These are phyloP conservation scores for Xenoacremonium recifei DNA, from an alignment of 2,329 filamentous ascomycete genomes.

Conservation along the genomic window DNA sequence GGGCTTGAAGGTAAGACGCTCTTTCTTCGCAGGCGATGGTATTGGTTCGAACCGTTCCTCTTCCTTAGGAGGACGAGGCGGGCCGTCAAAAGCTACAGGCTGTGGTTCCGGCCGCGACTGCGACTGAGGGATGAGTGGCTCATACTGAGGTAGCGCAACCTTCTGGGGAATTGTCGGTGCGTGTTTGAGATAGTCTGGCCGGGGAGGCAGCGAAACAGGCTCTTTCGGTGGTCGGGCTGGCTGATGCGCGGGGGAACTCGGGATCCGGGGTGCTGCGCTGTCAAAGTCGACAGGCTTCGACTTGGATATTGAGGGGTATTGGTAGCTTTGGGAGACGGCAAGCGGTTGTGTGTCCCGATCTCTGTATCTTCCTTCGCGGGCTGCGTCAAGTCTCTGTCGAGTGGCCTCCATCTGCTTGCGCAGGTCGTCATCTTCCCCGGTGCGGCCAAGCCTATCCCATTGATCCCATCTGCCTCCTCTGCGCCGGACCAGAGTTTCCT, in stretches of 20 bases:
- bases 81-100: constrained; percentile 9
- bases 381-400: constrained; percentile 44
- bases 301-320: constrained; percentile 57
- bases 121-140: constrained; percentile 15
- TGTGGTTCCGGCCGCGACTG: constrained; percentile 10
- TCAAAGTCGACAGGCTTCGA: constrained; percentile 49
- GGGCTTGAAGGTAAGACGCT: constrained; percentile 67
- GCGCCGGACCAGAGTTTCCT: constrained; percentile 56
- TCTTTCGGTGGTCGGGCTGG: constrained; percentile 35
- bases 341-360: constrained; percentile 25
- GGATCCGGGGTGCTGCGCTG: constrained; percentile 15
- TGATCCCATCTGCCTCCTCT: constrained; percentile 44
- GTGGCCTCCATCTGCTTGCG: constrained; percentile 54
- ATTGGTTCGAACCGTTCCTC: no score
- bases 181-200: constrained; percentile 3
- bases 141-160: constrained; percentile 22
- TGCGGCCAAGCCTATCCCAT: constrained; percentile 29
- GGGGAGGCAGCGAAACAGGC: constrained; percentile 16
- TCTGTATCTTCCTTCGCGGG: constrained; percentile 22
- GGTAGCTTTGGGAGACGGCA: constrained; percentile 38
- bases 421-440: constrained; percentile 42
- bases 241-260: constrained; percentile 21
- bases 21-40: constrained; percentile 40
- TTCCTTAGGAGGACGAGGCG: constrained; percentile 30
- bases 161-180: constrained; percentile 30